These are phyloP conservation scores for Xylaria sp. DNA, from an alignment of 2,329 filamentous ascomycete species.

Conservation along the genomic window DNA sequence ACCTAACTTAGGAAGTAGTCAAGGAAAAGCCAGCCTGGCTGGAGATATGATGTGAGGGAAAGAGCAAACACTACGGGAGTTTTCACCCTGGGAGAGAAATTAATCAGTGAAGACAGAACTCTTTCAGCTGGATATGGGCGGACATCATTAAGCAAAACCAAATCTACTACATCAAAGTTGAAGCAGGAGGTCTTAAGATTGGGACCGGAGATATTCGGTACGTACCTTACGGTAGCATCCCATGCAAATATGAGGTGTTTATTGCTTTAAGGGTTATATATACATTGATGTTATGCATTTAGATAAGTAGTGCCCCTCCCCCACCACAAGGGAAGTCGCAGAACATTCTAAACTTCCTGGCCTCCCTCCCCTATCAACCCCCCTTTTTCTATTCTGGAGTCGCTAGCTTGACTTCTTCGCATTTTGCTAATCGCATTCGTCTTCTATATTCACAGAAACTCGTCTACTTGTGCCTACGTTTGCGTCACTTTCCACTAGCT, in stretches of 20 bases:
- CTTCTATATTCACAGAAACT: constrained; percentile 5
- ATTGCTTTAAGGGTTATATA: neutral
- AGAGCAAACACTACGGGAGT: neutral
- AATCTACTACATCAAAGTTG: neutral
- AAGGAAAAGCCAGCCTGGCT: neutral
- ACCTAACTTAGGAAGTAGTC: neutral
- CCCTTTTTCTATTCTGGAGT: constrained; percentile 23
- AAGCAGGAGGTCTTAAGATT: neutral
- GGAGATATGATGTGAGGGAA: neutral
- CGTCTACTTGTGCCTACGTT: neutral
- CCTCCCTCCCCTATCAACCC: neutral
- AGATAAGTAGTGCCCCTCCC: constrained; percentile 34
- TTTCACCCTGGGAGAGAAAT: neutral
- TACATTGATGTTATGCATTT: constrained; percentile 21
- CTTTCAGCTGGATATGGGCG: neutral
- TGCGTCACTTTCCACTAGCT: constrained; percentile 21
- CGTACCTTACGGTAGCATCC: neutral
- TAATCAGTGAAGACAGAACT: neutral
- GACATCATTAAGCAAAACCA: neutral
- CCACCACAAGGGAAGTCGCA: constrained; percentile 28
- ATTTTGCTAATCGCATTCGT: constrained; percentile 2
- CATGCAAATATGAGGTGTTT: neutral
- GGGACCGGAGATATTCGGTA: neutral
- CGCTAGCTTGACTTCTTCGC: constrained; percentile 3
- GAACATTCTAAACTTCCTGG: constrained; percentile 27